A percentile compares a stretch with the other conserved stretches of the same genome.
phyloP scores from a whole-genome alignment of 202 grass and related monocot genomes.

The Alloteropsis angusta region DNA sequence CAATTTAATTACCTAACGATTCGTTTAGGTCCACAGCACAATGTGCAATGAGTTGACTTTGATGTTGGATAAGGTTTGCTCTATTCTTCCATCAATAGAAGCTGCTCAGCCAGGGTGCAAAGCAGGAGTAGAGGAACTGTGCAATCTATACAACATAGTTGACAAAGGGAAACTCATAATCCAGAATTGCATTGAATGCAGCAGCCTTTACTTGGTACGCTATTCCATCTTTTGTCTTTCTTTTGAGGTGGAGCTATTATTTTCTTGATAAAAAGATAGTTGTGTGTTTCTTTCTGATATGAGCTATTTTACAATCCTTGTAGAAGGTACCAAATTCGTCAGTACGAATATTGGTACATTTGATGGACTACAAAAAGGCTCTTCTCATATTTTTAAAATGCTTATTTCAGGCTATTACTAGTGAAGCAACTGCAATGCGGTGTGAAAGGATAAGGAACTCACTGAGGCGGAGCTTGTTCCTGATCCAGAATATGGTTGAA shows the following conservation, averaged over 20 bases:
- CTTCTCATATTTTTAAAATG: neutral
- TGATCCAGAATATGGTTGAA: conserved; percentile 81
- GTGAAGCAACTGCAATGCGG: conserved; percentile 51
- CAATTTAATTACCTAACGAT: neutral
- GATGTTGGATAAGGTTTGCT: conserved; percentile 59
- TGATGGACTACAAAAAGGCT: neutral
- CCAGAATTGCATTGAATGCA: conserved; percentile 58
- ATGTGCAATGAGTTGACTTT: conserved; percentile 59
- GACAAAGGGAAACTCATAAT: conserved; percentile 75
- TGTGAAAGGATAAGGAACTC: conserved; percentile 70
- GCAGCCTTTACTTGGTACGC: conserved; percentile 90
- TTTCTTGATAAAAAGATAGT: neutral
- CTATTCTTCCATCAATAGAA: conserved; percentile 80
- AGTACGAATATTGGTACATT: neutral
- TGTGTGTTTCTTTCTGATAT: neutral
- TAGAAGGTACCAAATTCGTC: neutral
- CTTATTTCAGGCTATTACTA: conserved; percentile 63
- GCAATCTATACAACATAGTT: conserved; percentile 64
- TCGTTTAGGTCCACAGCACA: conserved; percentile 54
- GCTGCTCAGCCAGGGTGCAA: conserved; percentile 62
- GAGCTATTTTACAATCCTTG: neutral
- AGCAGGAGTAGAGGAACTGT: conserved; percentile 77
- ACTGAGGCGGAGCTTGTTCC: conserved; percentile 55
- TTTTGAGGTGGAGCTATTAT: neutral
- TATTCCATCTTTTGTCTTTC: neutral